Evolutionary conservation across 2,329 filamentous ascomycete genomes (phyloP), one percentile per base, ranked within the genome.

Genomic region (Parafenestella ontariensis): DNA sequence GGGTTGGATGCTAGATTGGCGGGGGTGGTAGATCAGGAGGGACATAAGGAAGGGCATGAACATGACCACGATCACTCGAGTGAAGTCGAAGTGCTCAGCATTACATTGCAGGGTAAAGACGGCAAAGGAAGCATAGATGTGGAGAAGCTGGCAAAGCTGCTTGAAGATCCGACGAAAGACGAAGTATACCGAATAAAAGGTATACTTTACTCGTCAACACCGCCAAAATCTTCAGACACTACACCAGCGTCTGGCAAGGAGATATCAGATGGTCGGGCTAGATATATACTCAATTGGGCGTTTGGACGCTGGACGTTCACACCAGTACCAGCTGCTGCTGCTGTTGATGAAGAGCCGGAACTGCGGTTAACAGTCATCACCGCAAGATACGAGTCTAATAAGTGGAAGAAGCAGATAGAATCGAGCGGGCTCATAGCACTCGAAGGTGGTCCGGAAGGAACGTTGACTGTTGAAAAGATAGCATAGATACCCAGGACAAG

Each of bases 251-350:
- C 74, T 6, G 62, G 70, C 13, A 62, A 69, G 8, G 57, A 85
- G 10, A 78, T 59, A 42, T 57, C 47, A 18, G 57, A 52, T 6
- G 76, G 75, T 1, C 69, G 75, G 18, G 75, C 76, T 15, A 82
- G 90, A 50, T 97, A 95, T 72, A 96, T 99, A 40, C 83, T 99
- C 55, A 99, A 99, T 75, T 99, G 95, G 95, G 95, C 95, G 0
- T 99, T 99, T 77, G 92, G 92, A 0, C 85, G 95, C 26, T 99
- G 95, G 94, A 96, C 87, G 0, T 96, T 94, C 70, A 96, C 92
- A 1, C 82, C 85, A 5, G 78, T 87, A 4, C 64, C 74, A 1
- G 61, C 67, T 4, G 57, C 59, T 1, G 70, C 68, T 1, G 49
- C 60, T 1, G 61, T 61, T 31, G 84, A 84, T 66, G 76, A 80